Percentiles rank a stretch among this genome's conserved stretches.
Conservation (phyloP, 129 eudicot genomes). For the Solidago caesia region DNA sequence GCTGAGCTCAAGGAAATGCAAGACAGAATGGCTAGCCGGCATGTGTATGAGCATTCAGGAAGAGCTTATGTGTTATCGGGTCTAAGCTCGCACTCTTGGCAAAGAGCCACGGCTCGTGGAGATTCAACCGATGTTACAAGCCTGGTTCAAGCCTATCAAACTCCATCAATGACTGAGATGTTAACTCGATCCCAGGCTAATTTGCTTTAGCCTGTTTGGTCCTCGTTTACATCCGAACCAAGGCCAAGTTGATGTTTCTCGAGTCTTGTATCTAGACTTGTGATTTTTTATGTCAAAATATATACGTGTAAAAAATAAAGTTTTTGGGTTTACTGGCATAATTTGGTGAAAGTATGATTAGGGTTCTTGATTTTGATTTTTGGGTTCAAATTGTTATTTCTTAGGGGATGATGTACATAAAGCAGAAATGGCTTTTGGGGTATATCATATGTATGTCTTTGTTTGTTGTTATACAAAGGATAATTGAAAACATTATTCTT, state of each 20-base stretch:
- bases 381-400: neutral
- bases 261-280: neutral
- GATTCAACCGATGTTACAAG: conserved; percentile 72
- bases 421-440: conserved; percentile 15
- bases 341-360: neutral
- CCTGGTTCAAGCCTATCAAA: conserved; percentile 63
- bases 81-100: conserved; percentile 87
- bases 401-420: conserved; percentile 12
- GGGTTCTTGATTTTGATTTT: conserved; percentile 1
- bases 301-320: conserved; percentile 27
- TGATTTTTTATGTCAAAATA: neutral
- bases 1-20: conserved; percentile 86
- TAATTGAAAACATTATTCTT: neutral
- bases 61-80: conserved; percentile 78
- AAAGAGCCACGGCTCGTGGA: conserved; percentile 84
- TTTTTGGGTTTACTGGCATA: neutral
- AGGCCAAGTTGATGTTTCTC: conserved; percentile 22
- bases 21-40: conserved; percentile 70
- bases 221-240: conserved; percentile 34
- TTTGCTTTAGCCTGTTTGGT: conserved; percentile 29
- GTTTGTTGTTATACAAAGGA: neutral
- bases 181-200: conserved; percentile 67
- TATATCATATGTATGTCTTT: conserved; percentile 1
- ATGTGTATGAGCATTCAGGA: conserved; percentile 70
- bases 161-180: conserved; percentile 79